Evolutionary conservation across 768 basidiomycete species (phyloP).

Genomic region (Tylopilus intermedius): DNA sequence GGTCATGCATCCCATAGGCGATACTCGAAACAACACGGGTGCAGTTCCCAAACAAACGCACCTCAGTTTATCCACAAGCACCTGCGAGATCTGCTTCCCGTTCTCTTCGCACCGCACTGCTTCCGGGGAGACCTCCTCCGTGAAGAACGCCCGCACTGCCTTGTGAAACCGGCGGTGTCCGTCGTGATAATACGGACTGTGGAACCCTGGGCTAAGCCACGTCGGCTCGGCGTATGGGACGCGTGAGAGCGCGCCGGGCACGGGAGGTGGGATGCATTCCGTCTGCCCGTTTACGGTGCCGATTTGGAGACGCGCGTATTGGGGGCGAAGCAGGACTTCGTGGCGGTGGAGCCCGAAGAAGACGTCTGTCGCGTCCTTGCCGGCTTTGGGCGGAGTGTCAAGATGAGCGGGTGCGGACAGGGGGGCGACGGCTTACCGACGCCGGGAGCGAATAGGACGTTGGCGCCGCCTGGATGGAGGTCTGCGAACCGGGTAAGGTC

Average conservation of each 20-base stretch:
- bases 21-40: too few relatives aligned
- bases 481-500: slow-evolving; percentile 76
- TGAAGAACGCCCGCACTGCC: slow-evolving; percentile 70
- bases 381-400: slow-evolving; percentile 37
- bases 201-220: slow-evolving; percentile 67
- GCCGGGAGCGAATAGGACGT: slow-evolving; percentile 60
- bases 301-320: slow-evolving; percentile 66
- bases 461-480: slow-evolving; percentile 80
- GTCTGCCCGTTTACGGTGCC: slow-evolving; percentile 56
- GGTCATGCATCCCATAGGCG: too few relatives aligned
- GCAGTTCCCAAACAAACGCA: slow-evolving; percentile 32
- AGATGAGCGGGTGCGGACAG: background rate
- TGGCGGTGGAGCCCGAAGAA: slow-evolving; percentile 86
- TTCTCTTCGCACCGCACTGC: slow-evolving; percentile 76
- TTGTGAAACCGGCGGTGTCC: slow-evolving; percentile 72
- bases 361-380: slow-evolving; percentile 68
- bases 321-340: slow-evolving; percentile 71
- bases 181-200: slow-evolving; percentile 73
- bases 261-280: slow-evolving; percentile 48
- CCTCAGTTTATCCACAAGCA: slow-evolving; percentile 81
- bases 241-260: slow-evolving; percentile 59
- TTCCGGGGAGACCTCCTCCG: slow-evolving; percentile 70
- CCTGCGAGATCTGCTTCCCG: slow-evolving; percentile 81
- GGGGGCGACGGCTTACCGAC: slow-evolving; percentile 47
- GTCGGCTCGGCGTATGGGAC: slow-evolving; percentile 86